These are phyloP conservation scores for Verticillium isaacii DNA, from an alignment of 2,329 filamentous ascomycete genomes.

Conservation along the genomic window DNA sequence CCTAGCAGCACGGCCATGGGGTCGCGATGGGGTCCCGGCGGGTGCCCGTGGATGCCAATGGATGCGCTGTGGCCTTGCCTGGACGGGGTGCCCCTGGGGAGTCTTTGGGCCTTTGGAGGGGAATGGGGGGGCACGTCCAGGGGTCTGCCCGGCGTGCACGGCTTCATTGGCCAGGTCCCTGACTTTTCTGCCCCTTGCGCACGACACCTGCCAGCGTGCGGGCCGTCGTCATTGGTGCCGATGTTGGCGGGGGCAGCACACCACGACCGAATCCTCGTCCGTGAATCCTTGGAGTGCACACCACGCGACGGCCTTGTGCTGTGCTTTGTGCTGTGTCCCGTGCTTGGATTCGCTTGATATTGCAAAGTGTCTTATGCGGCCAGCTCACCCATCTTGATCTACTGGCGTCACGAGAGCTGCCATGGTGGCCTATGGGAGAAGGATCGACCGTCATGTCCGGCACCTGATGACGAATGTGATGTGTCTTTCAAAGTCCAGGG, in stretches of 20 bases:
- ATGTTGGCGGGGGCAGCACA: not conserved
- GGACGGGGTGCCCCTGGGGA: not conserved
- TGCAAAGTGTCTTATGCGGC: not conserved
- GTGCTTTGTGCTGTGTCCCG: not conserved
- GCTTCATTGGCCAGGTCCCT: not conserved
- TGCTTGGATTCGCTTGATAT: not conserved
- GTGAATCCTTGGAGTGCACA: not conserved
- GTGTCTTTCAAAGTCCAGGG: not conserved
- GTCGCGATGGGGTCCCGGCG: not conserved
- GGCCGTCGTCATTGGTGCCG: not conserved
- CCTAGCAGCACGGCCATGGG: not conserved
- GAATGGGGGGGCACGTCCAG: not conserved
- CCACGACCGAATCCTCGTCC: constrained; percentile 5
- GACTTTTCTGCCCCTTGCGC: not conserved
- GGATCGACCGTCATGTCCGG: not conserved
- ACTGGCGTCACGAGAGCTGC: constrained; percentile 1
- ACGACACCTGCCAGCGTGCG: not conserved
- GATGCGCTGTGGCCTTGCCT: not conserved
- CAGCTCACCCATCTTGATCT: not conserved
- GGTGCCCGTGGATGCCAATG: not conserved
- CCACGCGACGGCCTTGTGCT: not conserved
- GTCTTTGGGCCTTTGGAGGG: not conserved
- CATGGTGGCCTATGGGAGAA: not conserved
- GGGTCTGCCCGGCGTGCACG: not conserved
- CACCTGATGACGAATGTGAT: not conserved